phyloP scores from a whole-genome alignment of 257 asterid genomes.

The Apocynum venetum region DNA sequence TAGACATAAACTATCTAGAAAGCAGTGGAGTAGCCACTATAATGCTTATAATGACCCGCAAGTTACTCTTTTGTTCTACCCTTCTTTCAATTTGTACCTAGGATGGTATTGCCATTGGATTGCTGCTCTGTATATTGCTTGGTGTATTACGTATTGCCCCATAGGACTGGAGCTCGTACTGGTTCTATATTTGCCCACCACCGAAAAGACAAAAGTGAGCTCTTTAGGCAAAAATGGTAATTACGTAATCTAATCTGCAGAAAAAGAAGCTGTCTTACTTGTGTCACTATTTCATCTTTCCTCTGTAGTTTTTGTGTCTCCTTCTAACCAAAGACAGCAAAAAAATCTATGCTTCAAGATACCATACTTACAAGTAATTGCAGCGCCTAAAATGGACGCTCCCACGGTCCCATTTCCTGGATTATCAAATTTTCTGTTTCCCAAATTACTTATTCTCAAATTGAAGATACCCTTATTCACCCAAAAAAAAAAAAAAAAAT shows the following conservation, averaged over 20 bases:
- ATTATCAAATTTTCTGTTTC: not conserved
- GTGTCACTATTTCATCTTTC: not conserved
- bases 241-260: conserved; percentile 2
- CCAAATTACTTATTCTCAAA: not conserved
- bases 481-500: too few relatives aligned
- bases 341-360: conserved; percentile 2
- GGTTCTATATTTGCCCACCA: not conserved
- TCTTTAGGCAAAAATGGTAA: not conserved
- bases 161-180: not conserved
- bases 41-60: too few relatives aligned
- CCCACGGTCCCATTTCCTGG: not conserved
- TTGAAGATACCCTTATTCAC: not conserved
- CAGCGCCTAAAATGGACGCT: not conserved
- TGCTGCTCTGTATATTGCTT: not conserved
- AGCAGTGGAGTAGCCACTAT: too few relatives aligned
- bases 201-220: not conserved
- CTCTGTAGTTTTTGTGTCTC: not conserved
- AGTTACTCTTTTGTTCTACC: too few relatives aligned
- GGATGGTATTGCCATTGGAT: not conserved
- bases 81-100: too few relatives aligned
- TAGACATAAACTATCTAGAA: too few relatives aligned
- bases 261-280: not conserved
- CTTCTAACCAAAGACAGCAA: not conserved
- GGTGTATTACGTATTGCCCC: not conserved
- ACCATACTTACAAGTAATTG: not conserved